Base-by-base conservation (phyloP, 139 green algal genomes). In the Choricystis sp. region DNA sequence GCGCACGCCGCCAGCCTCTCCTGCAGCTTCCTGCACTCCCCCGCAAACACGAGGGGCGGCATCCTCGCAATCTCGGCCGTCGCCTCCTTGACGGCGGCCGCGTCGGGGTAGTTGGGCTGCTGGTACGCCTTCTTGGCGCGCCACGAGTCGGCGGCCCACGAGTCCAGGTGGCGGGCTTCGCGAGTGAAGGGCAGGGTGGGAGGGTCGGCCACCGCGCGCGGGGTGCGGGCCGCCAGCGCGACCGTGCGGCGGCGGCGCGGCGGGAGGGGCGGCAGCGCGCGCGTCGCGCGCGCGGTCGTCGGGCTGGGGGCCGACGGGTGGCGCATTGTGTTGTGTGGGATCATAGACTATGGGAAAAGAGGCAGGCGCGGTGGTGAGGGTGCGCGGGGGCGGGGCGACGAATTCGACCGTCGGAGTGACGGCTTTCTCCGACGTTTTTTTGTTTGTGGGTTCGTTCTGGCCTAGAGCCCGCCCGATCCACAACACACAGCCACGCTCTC, bases 11-110 rank as follows among this genome's bases (percentile, higher is more conserved):
- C 91, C 24, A 99, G 77, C 24, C 84, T 72, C 22, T 79, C 68
- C 77, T 97, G 86, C 64, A 99, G 82, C 4, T 76, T 94, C 40
- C 93, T 77, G 66, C 83, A 94, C 76, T 99, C 93, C n/a, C 93
- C 89, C 1, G 93, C 93, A 63, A 98, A 98, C 25, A 99, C 92
- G 19, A 99, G 77, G 0, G 93, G 93, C 1, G 93, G 93, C 70
- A 87, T 84, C 19, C 67, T 58, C 1, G 68, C 64, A 25, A 99
- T 87, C 62, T 89, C 70, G 2, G 74, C 65, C 16, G 83, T 59
- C 1, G 79, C 85, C 26, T 77, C 72, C 29, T 74, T 52, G 30
- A 96, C 60, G 30, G 77, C 72, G 1, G 60, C 72, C 72, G 69
- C 24, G 40, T 91, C 74, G 2, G 74, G 81, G 64, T 89, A 94